Percentiles rank a stretch among this genome's conserved stretches.
These are phyloP conservation scores for Yamadazyma atlantica DNA, from an alignment of 1,139 yeast genomes.

Conservation along the genomic window DNA sequence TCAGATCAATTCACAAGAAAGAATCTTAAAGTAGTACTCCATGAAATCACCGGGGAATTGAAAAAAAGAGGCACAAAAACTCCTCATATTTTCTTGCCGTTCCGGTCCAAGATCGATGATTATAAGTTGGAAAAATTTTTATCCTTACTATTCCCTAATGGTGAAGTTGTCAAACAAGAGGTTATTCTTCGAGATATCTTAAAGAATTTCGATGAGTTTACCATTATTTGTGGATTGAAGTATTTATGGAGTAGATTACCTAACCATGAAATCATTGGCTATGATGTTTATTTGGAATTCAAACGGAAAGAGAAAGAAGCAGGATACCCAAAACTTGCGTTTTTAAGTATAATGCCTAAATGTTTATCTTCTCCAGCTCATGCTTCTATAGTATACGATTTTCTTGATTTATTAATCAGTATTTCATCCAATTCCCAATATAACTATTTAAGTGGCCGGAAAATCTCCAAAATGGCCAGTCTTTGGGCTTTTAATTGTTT, in stretches of 20 bases:
- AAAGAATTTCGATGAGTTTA: slow-evolving; percentile 56
- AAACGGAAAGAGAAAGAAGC: slow-evolving; percentile 63
- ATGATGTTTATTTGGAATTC: slow-evolving; percentile 79
- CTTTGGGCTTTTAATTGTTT: slow-evolving; percentile 75
- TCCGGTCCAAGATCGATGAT: slow-evolving; percentile 65
- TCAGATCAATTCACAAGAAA: slow-evolving; percentile 56
- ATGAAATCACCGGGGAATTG: slow-evolving; percentile 62
- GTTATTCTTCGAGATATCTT: slow-evolving; percentile 36
- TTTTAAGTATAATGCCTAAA: slow-evolving; percentile 77
- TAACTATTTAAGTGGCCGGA: slow-evolving; percentile 77
- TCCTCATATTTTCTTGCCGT: slow-evolving; percentile 68
- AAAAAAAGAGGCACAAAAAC: slow-evolving; percentile 57
- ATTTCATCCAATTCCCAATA: slow-evolving; percentile 79
- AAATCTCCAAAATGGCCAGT: slow-evolving; percentile 79
- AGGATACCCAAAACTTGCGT: slow-evolving; percentile 68
- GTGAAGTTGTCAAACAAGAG: slow-evolving; percentile 36
- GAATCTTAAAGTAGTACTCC: slow-evolving; percentile 63
- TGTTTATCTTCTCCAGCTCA: slow-evolving; percentile 83
- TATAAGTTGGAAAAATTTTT: slow-evolving; percentile 53
- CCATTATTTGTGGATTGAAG: slow-evolving; percentile 70
- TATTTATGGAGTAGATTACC: slow-evolving; percentile 87
- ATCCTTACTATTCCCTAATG: slow-evolving; percentile 52
- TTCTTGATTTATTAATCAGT: slow-evolving; percentile 77
- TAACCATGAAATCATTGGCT: slow-evolving; percentile 76
- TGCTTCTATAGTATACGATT: slow-evolving; percentile 86